Base-by-base conservation (phyloP, 306 rosid species). In the Pyrus bretschneideri region DNA sequence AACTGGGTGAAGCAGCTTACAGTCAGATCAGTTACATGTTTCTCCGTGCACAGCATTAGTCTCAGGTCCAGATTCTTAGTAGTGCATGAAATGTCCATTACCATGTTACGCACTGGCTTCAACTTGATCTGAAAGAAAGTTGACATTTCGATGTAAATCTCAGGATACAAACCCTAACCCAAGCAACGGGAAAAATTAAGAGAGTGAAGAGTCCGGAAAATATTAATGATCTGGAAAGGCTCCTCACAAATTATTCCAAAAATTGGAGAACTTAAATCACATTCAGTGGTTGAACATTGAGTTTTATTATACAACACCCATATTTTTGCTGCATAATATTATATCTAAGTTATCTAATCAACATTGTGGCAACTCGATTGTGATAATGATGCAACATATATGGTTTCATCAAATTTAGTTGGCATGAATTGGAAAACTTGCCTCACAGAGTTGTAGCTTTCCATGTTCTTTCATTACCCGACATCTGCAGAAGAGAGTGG, bases 61-160 rank as follows among this genome's bases (percentile, higher is more conserved):
- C 93, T 87, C 75, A 89, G 71, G 78, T 87, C 93, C 78, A 80
- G 44, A 52, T 80, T 84, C 85, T 82, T 81, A 25, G 45, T 59
- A 57, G 74, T 74, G 82, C 86, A 86, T 9, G 90, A 87, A 21
- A 86, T 67, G 80, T 85, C 86, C 9, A 38, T 60, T 21, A 85
- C 83, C 91, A 89, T 68, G 68, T 74, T 69, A 25, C 88, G 89
- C 19, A 76, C 29, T 44, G 29, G 82, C 14, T 82, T 76, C 22
- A 82, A 84, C 46, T 85, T 79, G 35, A 82, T 64, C 93, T 89
- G 45, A 25, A 42, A 42, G 45, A 42, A 60, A 46, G 44, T 44
- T 40, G 27, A 57, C 25, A 30, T 23, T 52, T 25, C 51, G 21
- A 44, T 33, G 46, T 42, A 44, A 46, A 75, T 29, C 25, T 45